A percentile compares a stretch with the other conserved stretches of the same genome.
Conservation (phyloP, 1,139 yeast species). For the Taphrina betulina region DNA sequence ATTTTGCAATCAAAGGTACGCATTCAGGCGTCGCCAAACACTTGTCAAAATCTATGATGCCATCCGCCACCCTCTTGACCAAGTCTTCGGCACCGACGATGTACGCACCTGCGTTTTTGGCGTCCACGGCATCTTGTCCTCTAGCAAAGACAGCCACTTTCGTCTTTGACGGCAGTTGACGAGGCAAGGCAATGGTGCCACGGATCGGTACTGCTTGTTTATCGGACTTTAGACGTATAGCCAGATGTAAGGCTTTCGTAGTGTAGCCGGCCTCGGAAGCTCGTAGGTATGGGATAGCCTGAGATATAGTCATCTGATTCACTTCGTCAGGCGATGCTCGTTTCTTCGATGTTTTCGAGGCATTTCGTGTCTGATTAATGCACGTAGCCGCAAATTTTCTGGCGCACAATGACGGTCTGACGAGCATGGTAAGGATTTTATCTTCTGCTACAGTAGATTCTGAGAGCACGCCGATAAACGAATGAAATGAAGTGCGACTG, state of each 20-base stretch:
- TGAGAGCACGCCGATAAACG: too few relatives aligned
- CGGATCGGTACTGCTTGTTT: conserved; percentile 25
- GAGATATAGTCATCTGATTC: conserved; percentile 23
- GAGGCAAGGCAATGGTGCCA: conserved; percentile 23
- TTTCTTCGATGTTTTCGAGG: conserved; percentile 3
- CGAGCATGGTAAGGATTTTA: too few relatives aligned
- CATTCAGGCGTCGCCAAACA: conserved; percentile 86
- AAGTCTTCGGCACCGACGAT: conserved; percentile 36
- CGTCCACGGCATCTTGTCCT: conserved; percentile 32
- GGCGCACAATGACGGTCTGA: too few relatives aligned
- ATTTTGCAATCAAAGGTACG: conserved; percentile 56
- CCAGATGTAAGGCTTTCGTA: conserved; percentile 7
- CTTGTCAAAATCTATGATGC: conserved; percentile 66
- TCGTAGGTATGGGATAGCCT: conserved; percentile 15
- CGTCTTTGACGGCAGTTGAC: conserved; percentile 18
- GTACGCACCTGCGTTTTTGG: conserved; percentile 33
- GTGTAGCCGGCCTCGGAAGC: conserved; percentile 25
- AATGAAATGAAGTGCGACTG: too few relatives aligned
- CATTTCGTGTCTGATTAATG: conserved; percentile 1
- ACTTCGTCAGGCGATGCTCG: conserved; percentile 18
- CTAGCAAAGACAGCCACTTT: conserved; percentile 34
- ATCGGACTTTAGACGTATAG: conserved; percentile 26
- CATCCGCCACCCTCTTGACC: conserved; percentile 50
- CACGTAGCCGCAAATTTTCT: too few relatives aligned
- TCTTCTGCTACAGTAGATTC: too few relatives aligned